Evolutionary conservation across 108 stramenopile genomes (phyloP), one percentile per base, ranked within the genome.

Genomic region (Craspedostauros australis): DNA sequence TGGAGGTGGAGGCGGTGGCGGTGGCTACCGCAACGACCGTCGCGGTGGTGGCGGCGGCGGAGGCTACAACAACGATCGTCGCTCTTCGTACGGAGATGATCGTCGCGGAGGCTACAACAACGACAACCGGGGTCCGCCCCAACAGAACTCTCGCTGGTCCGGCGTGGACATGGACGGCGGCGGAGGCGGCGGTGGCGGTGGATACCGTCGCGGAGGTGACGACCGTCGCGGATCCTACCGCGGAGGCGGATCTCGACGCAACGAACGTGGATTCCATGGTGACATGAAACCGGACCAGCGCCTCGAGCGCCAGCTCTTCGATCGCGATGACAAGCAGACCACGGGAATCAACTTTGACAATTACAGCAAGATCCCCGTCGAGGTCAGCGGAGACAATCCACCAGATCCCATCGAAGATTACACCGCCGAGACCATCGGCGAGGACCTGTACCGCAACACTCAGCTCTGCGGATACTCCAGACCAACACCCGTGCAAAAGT

Each of bases 321-420:
- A 79, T 40, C 47, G 56, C 9, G 82, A 66, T 14, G 83, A 88
- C 60, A 73, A 88, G 40, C 91, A 95, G 60, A 93, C 88, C 15
- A 80, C 94, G n/a, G 98, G 98, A n/a, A 98, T 99, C 81, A 97
- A 99, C 78, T 99, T 99, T 64, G 95, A 96, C 69, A 88, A 91
- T 54, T 98, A 99, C 77, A 95, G 96, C 67, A 91, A 97, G 40
- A 99, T 99, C 41, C 96, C 96, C 22, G 95, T 99, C 22, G 98
- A 99, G 50, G 82, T 86, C 34, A 71, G 76, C 15, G 95, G 95
- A 19, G 69, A 77, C 23, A 74, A 91, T 34, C 47, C 70, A 29
- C 98, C 98, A 25, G 88, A 90, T 21, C 96, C 96, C 26, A 88
- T 96, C 47, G 92, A 95, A 9, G 58, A 44, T 16, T 99, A 95